These are phyloP conservation scores for Ophiostoma ulmi DNA, from an alignment of 2,329 filamentous ascomycete species.

Conservation along the genomic window DNA sequence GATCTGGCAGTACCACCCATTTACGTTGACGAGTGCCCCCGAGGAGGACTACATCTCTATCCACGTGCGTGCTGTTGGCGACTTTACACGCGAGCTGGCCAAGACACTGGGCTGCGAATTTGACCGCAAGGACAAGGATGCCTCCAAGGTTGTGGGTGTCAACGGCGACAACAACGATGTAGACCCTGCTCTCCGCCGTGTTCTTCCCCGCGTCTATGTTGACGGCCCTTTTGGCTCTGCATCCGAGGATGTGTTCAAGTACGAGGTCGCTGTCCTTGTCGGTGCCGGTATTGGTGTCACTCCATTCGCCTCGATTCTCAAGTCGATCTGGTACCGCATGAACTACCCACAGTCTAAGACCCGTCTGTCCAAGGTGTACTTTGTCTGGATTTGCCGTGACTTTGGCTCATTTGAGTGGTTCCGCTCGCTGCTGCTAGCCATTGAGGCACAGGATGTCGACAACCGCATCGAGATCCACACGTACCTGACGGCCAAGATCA, in stretches of 20 bases:
- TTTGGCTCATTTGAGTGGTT: slow-evolving; percentile 90
- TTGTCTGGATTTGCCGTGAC: slow-evolving; percentile 88
- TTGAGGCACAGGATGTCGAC: slow-evolving; percentile 79
- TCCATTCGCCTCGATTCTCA: slow-evolving; percentile 81
- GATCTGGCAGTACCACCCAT: slow-evolving; percentile 84
- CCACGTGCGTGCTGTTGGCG: slow-evolving; percentile 75
- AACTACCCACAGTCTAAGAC: slow-evolving; percentile 80
- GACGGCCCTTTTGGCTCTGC: slow-evolving; percentile 82
- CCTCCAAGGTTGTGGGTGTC: slow-evolving; percentile 65
- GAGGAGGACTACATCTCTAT: slow-evolving; percentile 89
- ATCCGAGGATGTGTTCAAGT: slow-evolving; percentile 86
- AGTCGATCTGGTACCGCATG: slow-evolving; percentile 91
- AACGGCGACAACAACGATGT: slow-evolving; percentile 55
- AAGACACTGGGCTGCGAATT: slow-evolving; percentile 71
- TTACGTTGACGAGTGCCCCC: slow-evolving; percentile 78
- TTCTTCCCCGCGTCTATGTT: slow-evolving; percentile 74
- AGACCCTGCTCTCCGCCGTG: slow-evolving; percentile 64
- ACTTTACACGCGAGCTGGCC: slow-evolving; percentile 70
- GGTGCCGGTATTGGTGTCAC: slow-evolving; percentile 81
- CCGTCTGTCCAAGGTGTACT: slow-evolving; percentile 78
- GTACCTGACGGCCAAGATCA: slow-evolving; percentile 82
- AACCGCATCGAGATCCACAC: slow-evolving; percentile 85
- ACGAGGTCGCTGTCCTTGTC: slow-evolving; percentile 72
- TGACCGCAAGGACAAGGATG: slow-evolving; percentile 51
- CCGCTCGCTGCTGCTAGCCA: slow-evolving; percentile 73